A percentile compares a stretch with the other conserved stretches of the same genome.
These are phyloP conservation scores for Rhynchospora tenuis DNA, from an alignment of 176 grass and related monocot species.

Conservation along the genomic window DNA sequence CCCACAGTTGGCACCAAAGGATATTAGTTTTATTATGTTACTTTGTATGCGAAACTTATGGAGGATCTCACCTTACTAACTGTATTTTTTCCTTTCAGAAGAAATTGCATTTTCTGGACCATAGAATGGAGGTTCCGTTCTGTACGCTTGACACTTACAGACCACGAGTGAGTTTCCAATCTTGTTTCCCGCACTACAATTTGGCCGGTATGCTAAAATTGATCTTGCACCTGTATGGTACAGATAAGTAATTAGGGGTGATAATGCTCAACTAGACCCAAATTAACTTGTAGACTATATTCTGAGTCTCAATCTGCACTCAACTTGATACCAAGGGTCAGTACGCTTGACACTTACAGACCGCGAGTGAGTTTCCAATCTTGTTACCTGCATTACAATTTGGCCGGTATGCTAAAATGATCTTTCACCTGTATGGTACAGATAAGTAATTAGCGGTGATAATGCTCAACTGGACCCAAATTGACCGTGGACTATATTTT, in stretches of 20 bases:
- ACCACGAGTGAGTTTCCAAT: slow-evolving; percentile 59
- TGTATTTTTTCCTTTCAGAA: slow-evolving; percentile 33
- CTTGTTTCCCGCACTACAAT: neutral
- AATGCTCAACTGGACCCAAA: neutral
- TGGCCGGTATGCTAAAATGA: neutral
- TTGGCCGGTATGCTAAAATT: neutral
- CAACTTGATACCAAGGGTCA: slow-evolving; percentile 3
- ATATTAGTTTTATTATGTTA: neutral
- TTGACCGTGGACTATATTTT: neutral
- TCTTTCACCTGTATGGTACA: neutral
- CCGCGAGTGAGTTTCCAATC: slow-evolving; percentile 49
- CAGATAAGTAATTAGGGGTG: neutral
- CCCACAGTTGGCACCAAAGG: neutral
- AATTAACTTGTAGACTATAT: neutral
- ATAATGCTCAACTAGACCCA: neutral
- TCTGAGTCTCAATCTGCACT: neutral
- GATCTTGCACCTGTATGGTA: neutral
- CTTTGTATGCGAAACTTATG: neutral
- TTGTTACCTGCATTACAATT: neutral
- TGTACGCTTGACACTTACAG: slow-evolving; percentile 49
- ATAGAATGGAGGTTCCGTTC: slow-evolving; percentile 80
- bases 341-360: slow-evolving; percentile 57
- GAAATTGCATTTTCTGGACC: slow-evolving; percentile 78
- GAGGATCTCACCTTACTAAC: neutral
- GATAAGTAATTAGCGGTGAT: neutral